Conservation (phyloP, 2,329 filamentous ascomycete species). For the Aureobasidium sp. region DNA sequence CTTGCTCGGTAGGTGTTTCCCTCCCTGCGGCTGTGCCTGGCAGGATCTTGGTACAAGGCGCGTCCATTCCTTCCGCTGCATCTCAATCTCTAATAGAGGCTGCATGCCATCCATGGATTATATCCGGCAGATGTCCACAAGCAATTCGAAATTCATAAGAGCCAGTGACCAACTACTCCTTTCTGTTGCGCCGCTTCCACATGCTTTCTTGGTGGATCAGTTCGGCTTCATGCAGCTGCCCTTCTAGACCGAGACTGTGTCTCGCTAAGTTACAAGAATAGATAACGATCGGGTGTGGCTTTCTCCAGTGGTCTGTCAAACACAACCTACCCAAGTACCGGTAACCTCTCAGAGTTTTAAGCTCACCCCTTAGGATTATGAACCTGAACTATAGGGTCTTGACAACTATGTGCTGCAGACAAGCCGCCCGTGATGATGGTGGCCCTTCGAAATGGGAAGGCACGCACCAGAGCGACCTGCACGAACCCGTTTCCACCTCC, state of each 20-base stretch:
- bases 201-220: neutral
- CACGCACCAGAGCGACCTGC: neutral
- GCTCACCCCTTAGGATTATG: neutral
- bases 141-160: neutral
- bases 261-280: slow-evolving; percentile 9
- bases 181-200: neutral
- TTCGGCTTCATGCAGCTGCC: slow-evolving; percentile 12
- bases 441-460: neutral
- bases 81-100: neutral
- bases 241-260: slow-evolving; percentile 10
- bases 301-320: slow-evolving; percentile 13
- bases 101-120: neutral
- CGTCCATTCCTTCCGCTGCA: neutral
- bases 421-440: neutral
- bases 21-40: neutral
- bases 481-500: neutral
- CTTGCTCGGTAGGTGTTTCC: neutral
- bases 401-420: neutral
- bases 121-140: neutral
- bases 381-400: neutral
- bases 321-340: slow-evolving; percentile 9
- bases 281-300: slow-evolving; percentile 5
- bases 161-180: neutral
- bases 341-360: slow-evolving; percentile 2
- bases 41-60: neutral